Conservation (phyloP, 1,284 basidiomycete species). For the Boletus semigastroideus region DNA sequence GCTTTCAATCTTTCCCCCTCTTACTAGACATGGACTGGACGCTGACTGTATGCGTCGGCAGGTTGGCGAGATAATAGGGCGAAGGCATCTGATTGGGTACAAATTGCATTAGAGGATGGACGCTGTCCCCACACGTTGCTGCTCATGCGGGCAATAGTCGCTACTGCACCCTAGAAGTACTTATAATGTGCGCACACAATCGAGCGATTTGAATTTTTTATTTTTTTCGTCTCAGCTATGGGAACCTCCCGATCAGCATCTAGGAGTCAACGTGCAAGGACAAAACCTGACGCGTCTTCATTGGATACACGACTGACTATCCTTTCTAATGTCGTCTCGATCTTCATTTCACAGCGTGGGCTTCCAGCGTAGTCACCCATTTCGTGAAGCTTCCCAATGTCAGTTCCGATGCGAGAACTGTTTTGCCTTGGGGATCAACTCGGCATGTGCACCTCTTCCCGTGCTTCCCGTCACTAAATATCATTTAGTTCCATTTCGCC, state of each 20-base stretch:
- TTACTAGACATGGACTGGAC: conserved; percentile 16
- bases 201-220: conserved; percentile 4
- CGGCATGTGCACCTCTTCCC: neutral
- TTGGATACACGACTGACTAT: neutral
- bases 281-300: neutral
- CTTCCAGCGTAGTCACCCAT: neutral
- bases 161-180: conserved; percentile 15
- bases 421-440: neutral
- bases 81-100: conserved; percentile 85
- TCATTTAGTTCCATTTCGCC: too few species aligned
- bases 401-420: neutral
- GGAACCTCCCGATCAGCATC: neutral
- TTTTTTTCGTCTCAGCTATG: neutral
- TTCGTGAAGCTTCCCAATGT: neutral
- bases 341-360: neutral
- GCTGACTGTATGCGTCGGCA: conserved; percentile 29
- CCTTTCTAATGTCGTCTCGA: neutral
- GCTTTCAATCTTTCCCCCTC: neutral
- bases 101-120: conserved; percentile 56
- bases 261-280: neutral
- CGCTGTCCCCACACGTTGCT: neutral
- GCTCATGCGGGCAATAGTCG: neutral
- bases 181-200: conserved; percentile 4
- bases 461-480: neutral
- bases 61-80: conserved; percentile 90